Base-by-base conservation (phyloP, 2,329 filamentous ascomycete genomes). In the Neoarthrinium moseri region DNA sequence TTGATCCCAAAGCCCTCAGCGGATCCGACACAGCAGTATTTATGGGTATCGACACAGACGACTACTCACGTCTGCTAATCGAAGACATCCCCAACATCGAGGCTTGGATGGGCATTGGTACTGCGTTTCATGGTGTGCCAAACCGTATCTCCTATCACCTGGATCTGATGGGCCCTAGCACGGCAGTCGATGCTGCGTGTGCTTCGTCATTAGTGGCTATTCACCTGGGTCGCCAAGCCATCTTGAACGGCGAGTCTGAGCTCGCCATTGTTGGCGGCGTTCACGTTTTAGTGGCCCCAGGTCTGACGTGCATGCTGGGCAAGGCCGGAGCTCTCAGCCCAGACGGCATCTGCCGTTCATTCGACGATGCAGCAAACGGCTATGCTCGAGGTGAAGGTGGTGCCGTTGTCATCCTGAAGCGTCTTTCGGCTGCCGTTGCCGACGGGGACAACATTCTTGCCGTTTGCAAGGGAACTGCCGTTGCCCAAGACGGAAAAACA, bases 1-100 rank as follows among this genome's bases (percentile, higher is more conserved):
- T 83, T 48, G 52, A 79, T 81, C 11, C 78, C 76, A 5, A 81
- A 20, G 48, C 33, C 5, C 48, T 66, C 18, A 46, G 48, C 24
- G 58, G 64, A 1, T 55, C 45, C 2, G 48, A 62, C 38, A 64
- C 62, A 2, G 55, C 56, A 3, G 61, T 65, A 2, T 67, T 51
- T 45, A 58, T 56, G 55, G 63, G 63, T 4, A 57, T 63, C 1
- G 57, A 61, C 45, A 60, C 59, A 1, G 60, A 66, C 43, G 67
- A 70, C 47, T 70, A 70, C 44, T 58, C 56, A 5, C 58, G 58
- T 33, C 54, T 66, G 2, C 29, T 68, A 3, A 51, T 68, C 3
- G 66, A 70, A 44, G 68, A 71, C 44, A 43, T 69, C 4, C 58
- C 61, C 0, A 57, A 60, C 13, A 57, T 70, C 13, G 63, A 66